Percentiles rank a stretch among this genome's conserved stretches.
These are phyloP conservation scores for Halteria grandinella DNA, from an alignment of 73 alveolate species.

Conservation along the genomic window DNA sequence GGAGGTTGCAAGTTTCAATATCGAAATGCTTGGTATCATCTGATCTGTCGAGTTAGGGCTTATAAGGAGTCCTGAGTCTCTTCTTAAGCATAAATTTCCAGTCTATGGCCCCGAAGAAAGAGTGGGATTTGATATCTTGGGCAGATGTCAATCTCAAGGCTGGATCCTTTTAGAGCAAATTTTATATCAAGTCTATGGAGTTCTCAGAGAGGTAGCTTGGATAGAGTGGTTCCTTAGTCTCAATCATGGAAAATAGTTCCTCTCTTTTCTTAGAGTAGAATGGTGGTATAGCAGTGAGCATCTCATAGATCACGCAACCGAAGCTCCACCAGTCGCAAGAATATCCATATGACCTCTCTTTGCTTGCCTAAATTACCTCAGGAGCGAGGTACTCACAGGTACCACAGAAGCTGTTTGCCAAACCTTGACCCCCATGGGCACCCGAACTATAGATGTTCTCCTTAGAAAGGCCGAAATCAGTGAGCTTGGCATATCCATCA, in stretches of 20 bases:
- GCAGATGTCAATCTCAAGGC: slow-evolving; percentile 77
- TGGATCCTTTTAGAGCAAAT: slow-evolving; percentile 69
- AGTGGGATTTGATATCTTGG: slow-evolving; percentile 78
- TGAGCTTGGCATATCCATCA: slow-evolving; percentile 72
- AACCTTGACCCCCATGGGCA: too few relatives aligned
- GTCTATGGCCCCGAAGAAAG: slow-evolving; percentile 64
- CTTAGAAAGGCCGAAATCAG: slow-evolving; percentile 80
- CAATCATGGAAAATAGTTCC: slow-evolving; percentile 58
- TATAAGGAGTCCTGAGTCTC: slow-evolving; percentile 29
- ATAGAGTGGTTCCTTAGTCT: slow-evolving; percentile 31
- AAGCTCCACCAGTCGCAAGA: slow-evolving; percentile 92
- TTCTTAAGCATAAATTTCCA: slow-evolving; percentile 54
- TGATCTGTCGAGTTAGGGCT: slow-evolving; percentile 24
- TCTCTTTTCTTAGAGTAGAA: slow-evolving; percentile 65
- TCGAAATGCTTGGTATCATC: slow-evolving; percentile 48
- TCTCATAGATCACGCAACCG: slow-evolving; percentile 85
- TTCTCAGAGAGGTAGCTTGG: slow-evolving; percentile 20
- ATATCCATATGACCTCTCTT: slow-evolving; percentile 70
- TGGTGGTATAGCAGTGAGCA: slow-evolving; percentile 80
- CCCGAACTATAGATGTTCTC: slow-evolving; percentile 8
- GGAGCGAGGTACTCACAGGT: slow-evolving; percentile 95
- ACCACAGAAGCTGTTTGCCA: slow-evolving; percentile 77
- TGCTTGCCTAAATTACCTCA: slow-evolving; percentile 88
- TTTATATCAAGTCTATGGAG: slow-evolving; percentile 57
- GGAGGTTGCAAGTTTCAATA: slow-evolving; percentile 1